Conservation (phyloP, 169 alveolate species). For the Cryptosporidium canis region DNA sequence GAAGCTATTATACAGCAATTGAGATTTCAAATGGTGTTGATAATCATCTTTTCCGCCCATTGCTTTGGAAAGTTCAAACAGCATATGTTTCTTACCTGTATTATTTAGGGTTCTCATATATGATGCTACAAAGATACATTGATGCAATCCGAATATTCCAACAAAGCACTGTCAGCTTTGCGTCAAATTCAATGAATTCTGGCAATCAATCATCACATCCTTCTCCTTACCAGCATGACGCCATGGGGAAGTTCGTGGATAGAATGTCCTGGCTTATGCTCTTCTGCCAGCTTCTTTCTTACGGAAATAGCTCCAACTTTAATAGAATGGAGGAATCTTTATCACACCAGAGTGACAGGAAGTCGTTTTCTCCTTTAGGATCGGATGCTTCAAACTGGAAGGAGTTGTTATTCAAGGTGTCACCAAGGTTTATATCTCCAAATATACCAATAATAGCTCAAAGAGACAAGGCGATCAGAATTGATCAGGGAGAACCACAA, state of each 20-base stretch:
- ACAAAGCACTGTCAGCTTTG: conserved; percentile 63
- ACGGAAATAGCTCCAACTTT: conserved; percentile 46
- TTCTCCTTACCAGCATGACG: conserved; percentile 69
- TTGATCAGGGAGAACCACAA: conserved; percentile 52
- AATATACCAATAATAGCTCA: neutral
- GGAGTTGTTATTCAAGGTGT: conserved; percentile 52
- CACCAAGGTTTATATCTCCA: conserved; percentile 65
- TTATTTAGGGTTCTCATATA: conserved; percentile 48
- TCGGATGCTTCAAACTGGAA: conserved; percentile 63
- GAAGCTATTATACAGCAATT: conserved; percentile 55
- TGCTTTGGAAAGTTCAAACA: conserved; percentile 49
- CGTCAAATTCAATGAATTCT: conserved; percentile 28
- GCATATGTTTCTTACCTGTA: conserved; percentile 70
- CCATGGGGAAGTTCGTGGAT: conserved; percentile 68
- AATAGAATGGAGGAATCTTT: conserved; percentile 63
- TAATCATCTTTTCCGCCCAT: conserved; percentile 29
- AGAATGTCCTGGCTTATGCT: conserved; percentile 72
- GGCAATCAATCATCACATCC: neutral
- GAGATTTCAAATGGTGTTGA: conserved; percentile 44
- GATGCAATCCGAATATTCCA: conserved; percentile 69
- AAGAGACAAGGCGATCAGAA: conserved; percentile 1
- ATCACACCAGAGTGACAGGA: conserved; percentile 67
- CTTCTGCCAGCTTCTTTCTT: conserved; percentile 54
- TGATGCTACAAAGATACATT: conserved; percentile 66
- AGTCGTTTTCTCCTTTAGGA: conserved; percentile 26